Evolutionary conservation across 164 flowering plant species (phyloP).

Genomic region (Brasenia schreberi): DNA sequence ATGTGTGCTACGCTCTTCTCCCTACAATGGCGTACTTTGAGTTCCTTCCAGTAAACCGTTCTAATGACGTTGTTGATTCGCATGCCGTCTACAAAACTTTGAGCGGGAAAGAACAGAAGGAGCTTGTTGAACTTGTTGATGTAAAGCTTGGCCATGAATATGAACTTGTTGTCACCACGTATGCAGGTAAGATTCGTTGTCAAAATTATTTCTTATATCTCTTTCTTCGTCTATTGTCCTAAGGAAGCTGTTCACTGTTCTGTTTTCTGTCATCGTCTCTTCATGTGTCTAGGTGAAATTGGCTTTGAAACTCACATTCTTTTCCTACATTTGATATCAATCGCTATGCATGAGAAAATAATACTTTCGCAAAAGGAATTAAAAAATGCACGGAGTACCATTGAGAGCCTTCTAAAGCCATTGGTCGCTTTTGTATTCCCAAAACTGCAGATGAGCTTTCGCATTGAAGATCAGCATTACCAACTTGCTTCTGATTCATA

Average conservation of each 20-base stretch:
- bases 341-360: no score
- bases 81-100: conserved; percentile 40
- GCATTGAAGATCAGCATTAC: no score
- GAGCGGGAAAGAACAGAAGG: conserved; percentile 54
- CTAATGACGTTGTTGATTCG: conserved; percentile 14
- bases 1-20: not conserved
- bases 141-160: conserved; percentile 92
- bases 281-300: no score
- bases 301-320: no score
- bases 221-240: not conserved
- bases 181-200: not conserved
- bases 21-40: not conserved
- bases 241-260: not conserved
- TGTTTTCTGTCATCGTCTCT: not conserved
- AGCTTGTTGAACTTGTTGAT: conserved; percentile 68
- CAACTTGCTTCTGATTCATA: not conserved
- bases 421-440: no score
- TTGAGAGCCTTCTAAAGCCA: no score
- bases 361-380: no score
- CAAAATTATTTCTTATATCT: not conserved
- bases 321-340: no score
- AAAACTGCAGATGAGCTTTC: not conserved
- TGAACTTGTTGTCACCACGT: conserved; percentile 15
- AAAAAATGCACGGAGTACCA: no score
- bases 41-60: not conserved